Base-by-base conservation (phyloP, 2,329 filamentous ascomycete genomes). In the Colletotrichum falcatum region DNA sequence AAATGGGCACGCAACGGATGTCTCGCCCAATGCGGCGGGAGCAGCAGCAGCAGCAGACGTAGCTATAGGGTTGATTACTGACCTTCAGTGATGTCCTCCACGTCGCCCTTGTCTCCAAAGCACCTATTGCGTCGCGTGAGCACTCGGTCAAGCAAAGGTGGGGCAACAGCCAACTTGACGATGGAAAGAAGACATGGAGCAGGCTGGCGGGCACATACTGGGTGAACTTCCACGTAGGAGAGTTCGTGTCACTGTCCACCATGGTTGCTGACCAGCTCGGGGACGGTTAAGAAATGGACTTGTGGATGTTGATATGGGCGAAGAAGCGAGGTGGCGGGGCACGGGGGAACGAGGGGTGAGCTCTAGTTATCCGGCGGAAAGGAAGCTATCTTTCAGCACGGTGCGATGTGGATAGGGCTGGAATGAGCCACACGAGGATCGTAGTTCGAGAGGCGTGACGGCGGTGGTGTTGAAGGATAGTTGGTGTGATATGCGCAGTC, bases 161-260 rank as follows among this genome's bases (percentile, higher is more conserved):
- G 44, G 33, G 69, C 54, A 23, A 66, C 58, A 55, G 46, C 44
- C 60, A 12, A 30, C 30, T 49, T 28, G 61, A 33, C 23, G n/a
- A 63, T 46, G 30, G 48, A 65, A 37, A 51, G 8, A 26, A 53
- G 51, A 61, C 23, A 35, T 53, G 23, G n/a, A 62, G 55, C 39
- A 51, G 54, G 63, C 67, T 71, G 63, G 68, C 53, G 64, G 65
- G 59, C 66, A 88, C 94, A 84, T 93, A 97, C 95, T 98, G 95
- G 83, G 95, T 98, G 86, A 98, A 98, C 89, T 98, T 98, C 95
- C 95, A 98, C 85, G 95, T 98, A 81, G 95, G 95, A 86, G 94
- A 92, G 88, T 90, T 94, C 85, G 92, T 89, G 86, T 97, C 94
- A 87, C 92, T 92, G 90, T 98, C 95, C 87, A 96, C 95, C 95